A percentile compares a stretch with the other conserved stretches of the same genome.
phyloP scores from a whole-genome alignment of 208 protist genomes.

The Crithidia brevicula region DNA sequence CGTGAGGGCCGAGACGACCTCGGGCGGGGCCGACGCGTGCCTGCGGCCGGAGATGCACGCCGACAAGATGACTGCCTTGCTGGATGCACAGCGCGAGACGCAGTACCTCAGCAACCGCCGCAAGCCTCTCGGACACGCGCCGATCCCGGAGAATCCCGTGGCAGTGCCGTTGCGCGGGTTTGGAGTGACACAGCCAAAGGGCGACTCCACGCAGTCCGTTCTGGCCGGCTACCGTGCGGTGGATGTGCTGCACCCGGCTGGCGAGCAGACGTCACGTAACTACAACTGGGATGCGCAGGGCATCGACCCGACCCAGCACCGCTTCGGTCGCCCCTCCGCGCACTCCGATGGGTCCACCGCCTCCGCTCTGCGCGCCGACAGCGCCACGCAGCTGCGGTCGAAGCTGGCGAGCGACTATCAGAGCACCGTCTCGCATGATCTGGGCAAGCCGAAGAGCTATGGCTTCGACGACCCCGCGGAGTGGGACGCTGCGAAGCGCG shows the following conservation, averaged over 20 bases:
- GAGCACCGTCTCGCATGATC: conserved; percentile 41
- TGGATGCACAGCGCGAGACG: conserved; percentile 76
- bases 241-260: conserved; percentile 57
- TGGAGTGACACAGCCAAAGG: conserved; percentile 41
- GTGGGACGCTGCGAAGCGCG: conserved; percentile 46
- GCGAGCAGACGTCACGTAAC: conserved; percentile 56
- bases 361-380: conserved; percentile 1
- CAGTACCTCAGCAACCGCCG: conserved; percentile 50
- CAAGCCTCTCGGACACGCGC: conserved; percentile 66
- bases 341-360: conserved; percentile 24
- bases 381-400: conserved; percentile 49
- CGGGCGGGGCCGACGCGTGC: conserved; percentile 55
- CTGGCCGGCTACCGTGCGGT: conserved; percentile 57
- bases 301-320: conserved; percentile 74
- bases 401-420: conserved; percentile 74
- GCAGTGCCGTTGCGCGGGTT: conserved; percentile 65
- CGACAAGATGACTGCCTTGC: conserved; percentile 61
- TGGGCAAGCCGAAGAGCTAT: conserved; percentile 61
- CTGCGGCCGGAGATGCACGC: conserved; percentile 61
- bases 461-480: conserved; percentile 66
- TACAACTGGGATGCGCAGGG: conserved; percentile 80
- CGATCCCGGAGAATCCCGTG: conserved; percentile 38
- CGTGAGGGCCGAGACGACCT: conserved; percentile 20
- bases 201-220: conserved; percentile 58
- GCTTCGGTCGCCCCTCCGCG: conserved; percentile 56